phyloP scores from a whole-genome alignment of 768 basidiomycete species.

The Jaapia argillacea region DNA sequence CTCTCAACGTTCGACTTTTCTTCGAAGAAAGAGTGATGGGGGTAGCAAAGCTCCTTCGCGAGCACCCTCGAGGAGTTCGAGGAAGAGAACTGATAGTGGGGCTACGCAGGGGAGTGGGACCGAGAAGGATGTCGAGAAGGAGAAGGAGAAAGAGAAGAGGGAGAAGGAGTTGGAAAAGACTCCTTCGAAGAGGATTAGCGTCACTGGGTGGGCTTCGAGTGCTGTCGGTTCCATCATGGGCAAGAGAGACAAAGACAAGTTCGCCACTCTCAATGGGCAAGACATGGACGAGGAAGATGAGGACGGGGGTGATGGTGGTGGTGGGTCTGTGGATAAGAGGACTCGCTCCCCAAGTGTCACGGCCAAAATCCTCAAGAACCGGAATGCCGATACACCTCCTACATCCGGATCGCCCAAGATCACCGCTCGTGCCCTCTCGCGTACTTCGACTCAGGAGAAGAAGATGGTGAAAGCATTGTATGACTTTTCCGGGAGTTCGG shows the following conservation, averaged over 20 bases:
- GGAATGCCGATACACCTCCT: no score
- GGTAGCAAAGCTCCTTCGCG: slow-evolving; percentile 36
- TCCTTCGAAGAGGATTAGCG: slow-evolving; percentile 23
- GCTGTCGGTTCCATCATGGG: slow-evolving; percentile 55
- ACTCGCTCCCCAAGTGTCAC: slow-evolving; percentile 17
- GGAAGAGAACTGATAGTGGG: slow-evolving; percentile 54
- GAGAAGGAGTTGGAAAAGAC: slow-evolving; percentile 15
- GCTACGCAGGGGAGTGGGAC: slow-evolving; percentile 25
- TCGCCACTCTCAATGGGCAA: slow-evolving; percentile 31
- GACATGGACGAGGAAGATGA: slow-evolving; percentile 1
- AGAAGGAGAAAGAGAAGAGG: slow-evolving; percentile 31
- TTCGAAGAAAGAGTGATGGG: slow-evolving; percentile 31
- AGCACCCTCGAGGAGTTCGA: slow-evolving; percentile 46
- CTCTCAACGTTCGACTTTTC: slow-evolving; percentile 13
- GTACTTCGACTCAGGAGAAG: slow-evolving; percentile 5
- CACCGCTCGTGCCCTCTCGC: slow-evolving; percentile 1
- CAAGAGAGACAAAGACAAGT: slow-evolving; percentile 51
- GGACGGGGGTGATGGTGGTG: neutral
- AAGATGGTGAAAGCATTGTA: slow-evolving; percentile 57
- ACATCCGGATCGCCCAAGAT: no score
- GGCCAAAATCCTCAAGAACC: slow-evolving; percentile 38
- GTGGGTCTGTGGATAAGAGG: no score
- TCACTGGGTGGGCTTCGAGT: slow-evolving; percentile 59
- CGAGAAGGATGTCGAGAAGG: slow-evolving; percentile 27
- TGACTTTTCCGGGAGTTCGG: slow-evolving; percentile 64